Conservation (phyloP, 1,139 yeast genomes). For the Saccharomycopsis hybrid region DNA sequence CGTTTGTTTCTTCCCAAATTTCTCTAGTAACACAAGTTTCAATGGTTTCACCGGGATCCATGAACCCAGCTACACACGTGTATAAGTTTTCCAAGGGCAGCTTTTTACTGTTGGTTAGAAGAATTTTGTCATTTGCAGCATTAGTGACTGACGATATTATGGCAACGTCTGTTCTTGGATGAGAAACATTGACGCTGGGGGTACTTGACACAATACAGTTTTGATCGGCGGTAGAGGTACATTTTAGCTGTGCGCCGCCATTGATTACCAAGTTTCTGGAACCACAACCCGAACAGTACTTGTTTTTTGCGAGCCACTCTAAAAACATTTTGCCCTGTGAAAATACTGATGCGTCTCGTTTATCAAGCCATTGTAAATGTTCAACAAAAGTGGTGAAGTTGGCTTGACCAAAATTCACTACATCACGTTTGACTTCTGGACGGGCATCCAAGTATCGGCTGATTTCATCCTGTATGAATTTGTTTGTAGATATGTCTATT, state of each 20-base stretch:
- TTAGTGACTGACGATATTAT: constrained; percentile 75
- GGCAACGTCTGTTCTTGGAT: constrained; percentile 88
- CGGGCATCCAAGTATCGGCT: no score
- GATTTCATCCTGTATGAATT: constrained; percentile 19
- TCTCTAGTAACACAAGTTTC: constrained; percentile 86
- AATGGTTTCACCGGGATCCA: constrained; percentile 90
- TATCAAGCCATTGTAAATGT: constrained; percentile 30
- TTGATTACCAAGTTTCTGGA: constrained; percentile 57
- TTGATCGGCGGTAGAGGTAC: constrained; percentile 34
- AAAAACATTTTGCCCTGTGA: constrained; percentile 80
- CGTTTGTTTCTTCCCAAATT: constrained; percentile 94
- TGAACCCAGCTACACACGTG: constrained; percentile 89
- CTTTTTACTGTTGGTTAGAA: constrained; percentile 66
- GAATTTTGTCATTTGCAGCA: constrained; percentile 49
- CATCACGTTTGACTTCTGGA: neutral
- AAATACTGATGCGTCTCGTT: constrained; percentile 55
- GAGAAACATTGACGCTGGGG: constrained; percentile 48
- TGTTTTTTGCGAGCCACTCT: constrained; percentile 75
- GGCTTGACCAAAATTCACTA: constrained; percentile 2
- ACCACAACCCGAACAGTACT: constrained; percentile 89
- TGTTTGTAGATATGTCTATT: constrained; percentile 47
- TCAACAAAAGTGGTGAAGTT: constrained; percentile 22
- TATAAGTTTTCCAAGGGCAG: constrained; percentile 51
- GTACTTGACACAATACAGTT: constrained; percentile 51
- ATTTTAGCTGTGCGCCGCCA: constrained; percentile 74